These are phyloP conservation scores for Garcia nutans DNA, from an alignment of 345 rosid genomes.

Conservation along the genomic window DNA sequence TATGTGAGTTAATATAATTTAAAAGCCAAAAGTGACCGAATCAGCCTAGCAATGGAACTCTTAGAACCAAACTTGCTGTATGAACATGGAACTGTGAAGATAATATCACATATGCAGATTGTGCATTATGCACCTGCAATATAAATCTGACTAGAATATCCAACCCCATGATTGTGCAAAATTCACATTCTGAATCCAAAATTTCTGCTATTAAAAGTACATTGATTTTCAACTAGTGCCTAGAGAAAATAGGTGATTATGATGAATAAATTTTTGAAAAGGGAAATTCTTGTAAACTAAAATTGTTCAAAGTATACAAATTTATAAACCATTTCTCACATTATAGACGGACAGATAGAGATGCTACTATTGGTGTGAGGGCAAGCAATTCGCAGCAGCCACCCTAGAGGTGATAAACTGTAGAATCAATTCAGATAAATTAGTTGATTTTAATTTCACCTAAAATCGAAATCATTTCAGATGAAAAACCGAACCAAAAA, in stretches of 20 bases:
- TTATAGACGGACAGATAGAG: no score
- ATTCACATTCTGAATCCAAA: no score
- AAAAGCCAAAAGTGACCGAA: background rate
- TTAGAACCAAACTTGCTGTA: background rate
- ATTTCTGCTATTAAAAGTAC: no score
- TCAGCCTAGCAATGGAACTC: background rate
- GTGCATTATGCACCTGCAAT: background rate
- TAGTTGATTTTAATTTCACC: background rate
- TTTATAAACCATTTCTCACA: background rate
- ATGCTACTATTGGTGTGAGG: background rate
- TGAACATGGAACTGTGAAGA: background rate
- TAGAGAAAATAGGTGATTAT: no score
- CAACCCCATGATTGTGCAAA: background rate
- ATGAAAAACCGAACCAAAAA: background rate
- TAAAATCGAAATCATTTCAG: background rate
- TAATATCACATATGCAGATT: background rate
- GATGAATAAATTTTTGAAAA: background rate
- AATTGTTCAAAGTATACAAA: background rate
- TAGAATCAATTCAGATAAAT: background rate
- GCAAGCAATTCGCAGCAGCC: background rate
- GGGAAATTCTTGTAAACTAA: no score
- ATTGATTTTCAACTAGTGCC: no score
- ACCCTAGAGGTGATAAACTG: no score
- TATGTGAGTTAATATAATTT: no score
- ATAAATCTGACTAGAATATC: no score